Conservation (phyloP, 805 yeast species). For the Kodamaea kaohsiungensis region DNA sequence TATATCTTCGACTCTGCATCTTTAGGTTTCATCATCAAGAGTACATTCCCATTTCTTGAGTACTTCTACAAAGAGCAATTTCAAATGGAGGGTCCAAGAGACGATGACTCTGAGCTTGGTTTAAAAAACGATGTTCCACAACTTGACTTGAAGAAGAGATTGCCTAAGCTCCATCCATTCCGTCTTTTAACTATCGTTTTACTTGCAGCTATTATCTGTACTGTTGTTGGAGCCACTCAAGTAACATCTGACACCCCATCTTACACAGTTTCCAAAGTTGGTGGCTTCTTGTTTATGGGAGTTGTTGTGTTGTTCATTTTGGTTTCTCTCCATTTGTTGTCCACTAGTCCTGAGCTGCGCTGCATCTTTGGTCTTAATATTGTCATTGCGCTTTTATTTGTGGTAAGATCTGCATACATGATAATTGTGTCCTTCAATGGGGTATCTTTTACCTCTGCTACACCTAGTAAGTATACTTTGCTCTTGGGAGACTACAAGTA, state of each 20-base stretch:
- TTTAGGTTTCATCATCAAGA: neutral
- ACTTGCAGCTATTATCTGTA: neutral
- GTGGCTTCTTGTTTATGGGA: neutral
- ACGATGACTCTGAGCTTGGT: too few relatives aligned
- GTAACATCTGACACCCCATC: neutral
- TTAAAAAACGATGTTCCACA: too few relatives aligned
- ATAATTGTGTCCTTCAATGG: neutral
- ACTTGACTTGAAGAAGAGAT: neutral
- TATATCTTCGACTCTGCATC: neutral
- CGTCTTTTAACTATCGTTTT: neutral
- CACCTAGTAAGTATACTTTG: neutral
- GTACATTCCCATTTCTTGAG: neutral
- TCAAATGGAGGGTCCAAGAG: neutral
- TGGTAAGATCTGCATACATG: neutral
- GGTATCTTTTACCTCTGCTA: neutral
- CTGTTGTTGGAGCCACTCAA: neutral
- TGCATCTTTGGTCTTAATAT: neutral
- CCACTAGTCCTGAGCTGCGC: neutral
- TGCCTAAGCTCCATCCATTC: neutral
- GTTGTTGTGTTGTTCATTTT: neutral
- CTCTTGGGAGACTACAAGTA: neutral
- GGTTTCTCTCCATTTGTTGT: neutral
- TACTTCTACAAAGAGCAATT: neutral
- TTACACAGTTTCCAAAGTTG: neutral
- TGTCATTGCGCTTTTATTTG: neutral